Evolutionary conservation across 352 stramenopile genomes (phyloP).

Genomic region (Pythium rishiriense): DNA sequence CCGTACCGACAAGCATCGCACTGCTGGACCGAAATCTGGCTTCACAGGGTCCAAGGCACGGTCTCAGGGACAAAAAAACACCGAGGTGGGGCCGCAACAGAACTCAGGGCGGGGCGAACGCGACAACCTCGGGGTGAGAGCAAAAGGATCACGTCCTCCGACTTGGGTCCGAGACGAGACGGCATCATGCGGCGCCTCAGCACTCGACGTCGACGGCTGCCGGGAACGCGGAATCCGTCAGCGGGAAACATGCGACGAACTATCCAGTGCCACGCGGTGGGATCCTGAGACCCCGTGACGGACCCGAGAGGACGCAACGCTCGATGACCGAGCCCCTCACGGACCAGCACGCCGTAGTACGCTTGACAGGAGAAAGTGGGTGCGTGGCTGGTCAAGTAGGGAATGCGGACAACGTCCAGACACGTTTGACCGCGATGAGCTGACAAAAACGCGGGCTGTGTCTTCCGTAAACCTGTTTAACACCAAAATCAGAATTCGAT

Average conservation of each 20-base stretch:
- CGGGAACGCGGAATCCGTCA: neutral
- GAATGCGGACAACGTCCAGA: neutral
- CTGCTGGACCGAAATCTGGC: neutral
- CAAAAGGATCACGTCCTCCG: neutral
- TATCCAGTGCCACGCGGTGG: constrained; percentile 2
- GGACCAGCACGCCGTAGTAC: too few species aligned
- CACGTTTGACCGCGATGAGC: neutral
- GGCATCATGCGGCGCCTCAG: neutral
- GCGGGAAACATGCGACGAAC: neutral
- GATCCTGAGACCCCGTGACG: neutral
- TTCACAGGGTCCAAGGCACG: neutral
- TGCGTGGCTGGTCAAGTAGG: neutral
- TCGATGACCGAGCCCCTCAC: neutral
- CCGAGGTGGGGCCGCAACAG: neutral
- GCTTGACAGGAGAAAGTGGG: neutral
- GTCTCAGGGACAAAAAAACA: constrained; percentile 1
- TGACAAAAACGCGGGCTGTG: neutral
- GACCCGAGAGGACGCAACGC: constrained; percentile 2
- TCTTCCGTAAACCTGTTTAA: neutral
- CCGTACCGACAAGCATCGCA: neutral
- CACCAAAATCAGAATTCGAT: neutral
- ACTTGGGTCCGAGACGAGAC: too few species aligned
- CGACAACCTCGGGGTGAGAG: neutral
- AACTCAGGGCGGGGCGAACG: neutral
- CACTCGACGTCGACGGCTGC: neutral